Conservation (phyloP, 768 basidiomycete genomes). For the Pulveroboletus sp. region DNA sequence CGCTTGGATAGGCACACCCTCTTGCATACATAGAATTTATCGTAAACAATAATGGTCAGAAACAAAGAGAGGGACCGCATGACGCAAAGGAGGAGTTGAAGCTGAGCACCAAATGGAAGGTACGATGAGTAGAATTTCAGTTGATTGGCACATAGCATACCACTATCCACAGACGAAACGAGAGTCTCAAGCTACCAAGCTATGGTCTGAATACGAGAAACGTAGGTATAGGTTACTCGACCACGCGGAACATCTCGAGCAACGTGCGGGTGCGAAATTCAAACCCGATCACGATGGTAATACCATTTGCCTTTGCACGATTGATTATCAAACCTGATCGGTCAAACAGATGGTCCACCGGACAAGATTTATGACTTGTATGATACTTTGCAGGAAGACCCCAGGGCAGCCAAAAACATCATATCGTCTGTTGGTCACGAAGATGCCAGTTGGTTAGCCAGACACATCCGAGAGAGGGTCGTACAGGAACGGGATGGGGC, state of each 20-base stretch:
- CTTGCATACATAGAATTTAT: slow-evolving; percentile 77
- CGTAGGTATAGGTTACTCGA: slow-evolving; percentile 50
- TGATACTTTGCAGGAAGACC: slow-evolving; percentile 59
- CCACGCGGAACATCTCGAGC: slow-evolving; percentile 66
- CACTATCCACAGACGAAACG: slow-evolving; percentile 47
- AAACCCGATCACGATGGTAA: slow-evolving; percentile 41
- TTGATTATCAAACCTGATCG: background rate
- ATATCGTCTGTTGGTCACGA: slow-evolving; percentile 39
- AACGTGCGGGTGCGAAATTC: slow-evolving; percentile 49
- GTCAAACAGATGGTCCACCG: slow-evolving; percentile 28
- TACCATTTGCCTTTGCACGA: background rate
- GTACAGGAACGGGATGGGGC: slow-evolving; percentile 48
- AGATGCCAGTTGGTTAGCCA: slow-evolving; percentile 66
- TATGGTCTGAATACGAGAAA: slow-evolving; percentile 58
- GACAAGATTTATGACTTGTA: slow-evolving; percentile 55
- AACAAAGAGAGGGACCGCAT: slow-evolving; percentile 57
- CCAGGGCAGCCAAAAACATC: slow-evolving; percentile 40
- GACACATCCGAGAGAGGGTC: slow-evolving; percentile 46
- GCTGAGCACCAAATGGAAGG: slow-evolving; percentile 69
- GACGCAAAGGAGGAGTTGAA: slow-evolving; percentile 66
- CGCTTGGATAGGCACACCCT: slow-evolving; percentile 53
- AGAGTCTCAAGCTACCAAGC: slow-evolving; percentile 54
- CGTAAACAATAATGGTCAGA: slow-evolving; percentile 47
- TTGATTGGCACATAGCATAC: background rate
- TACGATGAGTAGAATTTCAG: slow-evolving; percentile 29